These are phyloP conservation scores for Fusarium globosum DNA, from an alignment of 2,329 filamentous ascomycete genomes.

Conservation along the genomic window DNA sequence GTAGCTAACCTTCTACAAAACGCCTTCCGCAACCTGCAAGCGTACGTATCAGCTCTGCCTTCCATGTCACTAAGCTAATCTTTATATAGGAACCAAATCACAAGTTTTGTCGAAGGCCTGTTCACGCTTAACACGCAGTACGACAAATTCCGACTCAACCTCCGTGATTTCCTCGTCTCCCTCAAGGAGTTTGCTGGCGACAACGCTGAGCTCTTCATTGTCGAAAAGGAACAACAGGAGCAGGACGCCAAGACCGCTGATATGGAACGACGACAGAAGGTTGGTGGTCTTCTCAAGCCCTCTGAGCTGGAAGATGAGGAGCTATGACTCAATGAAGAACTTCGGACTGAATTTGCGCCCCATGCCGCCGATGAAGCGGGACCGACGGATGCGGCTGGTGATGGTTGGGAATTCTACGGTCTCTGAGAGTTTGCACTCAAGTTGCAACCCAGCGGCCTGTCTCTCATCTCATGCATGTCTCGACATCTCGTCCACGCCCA, in stretches of 20 bases:
- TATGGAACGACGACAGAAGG: slow-evolving; percentile 91
- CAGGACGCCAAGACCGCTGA: slow-evolving; percentile 88
- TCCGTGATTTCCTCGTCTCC: slow-evolving; percentile 97
- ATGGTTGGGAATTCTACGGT: slow-evolving; percentile 76
- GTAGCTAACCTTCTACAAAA: slow-evolving; percentile 86
- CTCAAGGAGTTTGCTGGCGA: slow-evolving; percentile 97
- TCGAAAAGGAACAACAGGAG: slow-evolving; percentile 94
- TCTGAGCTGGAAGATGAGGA: slow-evolving; percentile 95
- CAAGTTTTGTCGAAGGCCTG: slow-evolving; percentile 87
- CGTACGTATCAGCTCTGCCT: slow-evolving; percentile 66
- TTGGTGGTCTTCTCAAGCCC: slow-evolving; percentile 94
- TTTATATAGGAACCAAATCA: slow-evolving; percentile 78
- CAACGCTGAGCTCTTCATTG: slow-evolving; percentile 91
- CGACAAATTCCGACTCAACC: slow-evolving; percentile 92
- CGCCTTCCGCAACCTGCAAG: slow-evolving; percentile 92
- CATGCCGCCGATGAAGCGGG: slow-evolving; percentile 44
- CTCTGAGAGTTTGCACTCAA: slow-evolving; percentile 52
- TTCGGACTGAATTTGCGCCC: slow-evolving; percentile 70
- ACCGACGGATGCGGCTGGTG: slow-evolving; percentile 49
- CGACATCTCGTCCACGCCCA: slow-evolving; percentile 27
- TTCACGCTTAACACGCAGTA: slow-evolving; percentile 90
- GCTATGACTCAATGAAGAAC: slow-evolving; percentile 82
- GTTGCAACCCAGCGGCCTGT: neutral
- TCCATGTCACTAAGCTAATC: slow-evolving; percentile 49
- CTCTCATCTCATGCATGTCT: neutral